Evolutionary conservation across 2,329 filamentous ascomycete species (phyloP).

Genomic region (Trichoderma hamatum): DNA sequence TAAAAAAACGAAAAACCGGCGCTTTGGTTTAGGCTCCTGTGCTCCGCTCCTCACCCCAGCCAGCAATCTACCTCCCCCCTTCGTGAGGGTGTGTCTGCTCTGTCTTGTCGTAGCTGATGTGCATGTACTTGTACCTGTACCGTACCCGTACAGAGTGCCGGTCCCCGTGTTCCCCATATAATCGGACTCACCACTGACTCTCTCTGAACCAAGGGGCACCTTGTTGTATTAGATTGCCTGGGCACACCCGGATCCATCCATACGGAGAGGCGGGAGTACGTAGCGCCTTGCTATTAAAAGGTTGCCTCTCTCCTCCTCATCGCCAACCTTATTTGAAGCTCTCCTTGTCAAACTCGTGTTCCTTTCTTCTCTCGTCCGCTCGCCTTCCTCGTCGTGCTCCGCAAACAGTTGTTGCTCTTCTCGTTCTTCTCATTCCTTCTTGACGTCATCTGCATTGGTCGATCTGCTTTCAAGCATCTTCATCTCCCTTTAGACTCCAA

Average conservation of each 20-base stretch:
- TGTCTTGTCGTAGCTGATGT: neutral
- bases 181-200: conserved; percentile 19
- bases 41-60: conserved; percentile 13
- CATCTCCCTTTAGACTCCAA: neutral
- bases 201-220: conserved; percentile 15
- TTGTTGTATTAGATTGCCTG: conserved; percentile 12
- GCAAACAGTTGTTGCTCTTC: neutral
- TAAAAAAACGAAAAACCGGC: conserved; percentile 18
- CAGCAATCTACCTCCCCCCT: conserved; percentile 5
- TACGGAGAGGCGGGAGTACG: conserved; percentile 1
- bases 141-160: neutral
- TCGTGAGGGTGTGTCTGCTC: neutral
- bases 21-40: conserved; percentile 21
- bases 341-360: neutral
- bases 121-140: conserved; percentile 13
- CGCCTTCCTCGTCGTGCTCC: neutral
- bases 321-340: conserved; percentile 7
- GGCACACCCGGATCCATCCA: conserved; percentile 8
- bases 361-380: neutral
- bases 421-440: neutral
- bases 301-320: conserved; percentile 17
- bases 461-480: neutral
- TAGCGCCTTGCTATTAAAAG: conserved; percentile 15
- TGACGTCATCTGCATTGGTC: conserved; percentile 4
- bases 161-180: conserved; percentile 17